Conservation (phyloP, 306 rosid species). For the Inga leiocalycina region DNA sequence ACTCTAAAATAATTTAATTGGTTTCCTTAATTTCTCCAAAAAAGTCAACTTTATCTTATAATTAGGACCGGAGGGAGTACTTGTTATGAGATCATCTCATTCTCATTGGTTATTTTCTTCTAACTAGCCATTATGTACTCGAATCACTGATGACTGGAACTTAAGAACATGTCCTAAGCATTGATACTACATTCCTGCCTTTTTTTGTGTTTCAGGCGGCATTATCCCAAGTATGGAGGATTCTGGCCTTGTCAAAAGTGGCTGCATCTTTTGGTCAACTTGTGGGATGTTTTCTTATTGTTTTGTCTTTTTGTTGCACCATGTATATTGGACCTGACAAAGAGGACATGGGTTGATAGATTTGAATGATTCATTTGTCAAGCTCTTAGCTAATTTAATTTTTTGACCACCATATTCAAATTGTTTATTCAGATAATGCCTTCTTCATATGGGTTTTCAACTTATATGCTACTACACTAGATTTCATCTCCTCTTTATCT, state of each 20-base stretch:
- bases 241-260: constrained; percentile 45
- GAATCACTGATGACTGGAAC: not conserved
- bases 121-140: not conserved
- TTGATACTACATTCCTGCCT: not conserved
- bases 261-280: constrained; percentile 60
- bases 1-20: too few relatives aligned
- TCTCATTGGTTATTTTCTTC: not conserved
- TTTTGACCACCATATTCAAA: constrained; percentile 15
- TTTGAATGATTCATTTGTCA: constrained; percentile 20
- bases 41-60: too few relatives aligned
- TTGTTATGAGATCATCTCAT: constrained; percentile 8
- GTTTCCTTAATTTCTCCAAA: too few relatives aligned
- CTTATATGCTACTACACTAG: not conserved
- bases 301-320: constrained; percentile 63
- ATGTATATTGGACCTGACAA: constrained; percentile 79
- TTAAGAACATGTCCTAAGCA: not conserved
- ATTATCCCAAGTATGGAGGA: constrained; percentile 66
- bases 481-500: not conserved
- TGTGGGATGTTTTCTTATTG: constrained; percentile 59
- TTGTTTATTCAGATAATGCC: not conserved
- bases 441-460: not conserved
- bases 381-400: constrained; percentile 6
- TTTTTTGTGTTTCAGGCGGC: constrained; percentile 59
- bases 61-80: too few relatives aligned
- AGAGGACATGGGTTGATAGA: constrained; percentile 50